Conservation (phyloP, 2,329 filamentous ascomycete genomes). For the Diaporthe humulicola region DNA sequence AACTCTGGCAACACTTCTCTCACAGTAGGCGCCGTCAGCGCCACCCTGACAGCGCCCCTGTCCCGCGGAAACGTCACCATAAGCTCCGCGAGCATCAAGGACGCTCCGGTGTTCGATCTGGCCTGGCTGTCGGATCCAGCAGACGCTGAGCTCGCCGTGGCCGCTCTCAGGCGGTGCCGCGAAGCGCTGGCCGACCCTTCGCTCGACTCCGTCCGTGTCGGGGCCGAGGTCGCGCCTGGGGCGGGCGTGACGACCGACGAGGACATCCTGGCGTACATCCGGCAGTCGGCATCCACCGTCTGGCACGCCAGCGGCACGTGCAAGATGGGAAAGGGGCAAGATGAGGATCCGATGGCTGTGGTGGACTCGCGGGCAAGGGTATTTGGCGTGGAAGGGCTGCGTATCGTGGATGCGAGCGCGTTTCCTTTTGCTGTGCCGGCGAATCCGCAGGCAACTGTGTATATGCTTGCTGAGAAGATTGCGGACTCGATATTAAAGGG, state of each 20-base stretch:
- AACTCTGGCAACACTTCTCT: neutral
- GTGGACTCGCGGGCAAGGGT: constrained; percentile 59
- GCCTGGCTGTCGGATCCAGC: constrained; percentile 54
- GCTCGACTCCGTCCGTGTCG: constrained; percentile 41
- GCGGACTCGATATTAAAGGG: constrained; percentile 45
- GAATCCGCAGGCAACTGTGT: constrained; percentile 63
- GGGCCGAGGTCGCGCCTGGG: constrained; percentile 52
- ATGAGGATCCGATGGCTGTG: constrained; percentile 51
- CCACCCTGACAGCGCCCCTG: constrained; percentile 51
- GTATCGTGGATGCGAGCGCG: constrained; percentile 61
- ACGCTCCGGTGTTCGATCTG: constrained; percentile 55
- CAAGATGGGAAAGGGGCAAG: constrained; percentile 56
- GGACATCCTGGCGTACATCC: constrained; percentile 43
- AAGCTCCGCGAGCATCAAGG: constrained; percentile 46
- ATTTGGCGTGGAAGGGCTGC: constrained; percentile 59
- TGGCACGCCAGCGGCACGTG: constrained; percentile 55
- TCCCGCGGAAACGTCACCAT: constrained; percentile 58
- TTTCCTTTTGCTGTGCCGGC: constrained; percentile 61
- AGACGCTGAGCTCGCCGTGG: constrained; percentile 57
- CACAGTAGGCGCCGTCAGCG: constrained; percentile 27
- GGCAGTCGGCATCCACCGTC: constrained; percentile 46
- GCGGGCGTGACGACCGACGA: constrained; percentile 44
- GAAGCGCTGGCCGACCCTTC: constrained; percentile 46
- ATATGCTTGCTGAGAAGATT: constrained; percentile 63
- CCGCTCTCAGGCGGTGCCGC: constrained; percentile 53